Evolutionary conservation across 176 grass and related monocot species (phyloP).

Genomic region (Carex parvula): DNA sequence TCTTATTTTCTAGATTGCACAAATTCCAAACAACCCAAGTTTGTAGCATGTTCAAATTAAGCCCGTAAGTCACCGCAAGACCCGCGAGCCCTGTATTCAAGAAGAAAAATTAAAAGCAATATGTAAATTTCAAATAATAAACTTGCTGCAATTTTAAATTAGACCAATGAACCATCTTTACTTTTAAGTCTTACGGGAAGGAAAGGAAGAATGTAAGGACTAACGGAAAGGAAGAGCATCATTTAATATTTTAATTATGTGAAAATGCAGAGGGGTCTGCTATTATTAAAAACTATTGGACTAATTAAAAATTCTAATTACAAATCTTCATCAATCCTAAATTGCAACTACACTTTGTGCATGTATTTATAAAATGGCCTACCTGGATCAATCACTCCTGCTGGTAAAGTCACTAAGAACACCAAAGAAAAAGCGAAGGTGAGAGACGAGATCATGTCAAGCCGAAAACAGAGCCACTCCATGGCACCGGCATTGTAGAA

Average conservation of each 20-base stretch:
- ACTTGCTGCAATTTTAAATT: background rate
- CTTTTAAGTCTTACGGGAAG: background rate
- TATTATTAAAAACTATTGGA: background rate
- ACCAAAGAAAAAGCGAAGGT: slow-evolving; percentile 52
- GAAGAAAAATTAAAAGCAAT: background rate
- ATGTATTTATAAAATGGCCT: background rate
- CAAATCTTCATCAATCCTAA: background rate
- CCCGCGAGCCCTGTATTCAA: slow-evolving; percentile 54
- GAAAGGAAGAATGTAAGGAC: background rate
- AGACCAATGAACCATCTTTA: background rate
- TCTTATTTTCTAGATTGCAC: slow-evolving; percentile 73
- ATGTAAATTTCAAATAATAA: background rate
- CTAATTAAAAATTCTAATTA: background rate
- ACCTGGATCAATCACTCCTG: slow-evolving; percentile 60
- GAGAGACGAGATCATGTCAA: slow-evolving; percentile 56
- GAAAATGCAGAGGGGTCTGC: background rate
- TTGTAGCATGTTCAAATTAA: slow-evolving; percentile 82
- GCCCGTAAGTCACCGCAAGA: slow-evolving; percentile 81
- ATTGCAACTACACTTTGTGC: background rate
- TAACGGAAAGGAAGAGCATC: background rate
- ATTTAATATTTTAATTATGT: background rate
- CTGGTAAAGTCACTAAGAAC: slow-evolving; percentile 37
- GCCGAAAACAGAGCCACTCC: slow-evolving; percentile 72
- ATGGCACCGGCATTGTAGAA: slow-evolving; percentile 63
- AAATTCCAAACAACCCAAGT: slow-evolving; percentile 64